These are phyloP conservation scores for Pythium brachiatum DNA, from an alignment of 352 stramenopile genomes.

Conservation along the genomic window DNA sequence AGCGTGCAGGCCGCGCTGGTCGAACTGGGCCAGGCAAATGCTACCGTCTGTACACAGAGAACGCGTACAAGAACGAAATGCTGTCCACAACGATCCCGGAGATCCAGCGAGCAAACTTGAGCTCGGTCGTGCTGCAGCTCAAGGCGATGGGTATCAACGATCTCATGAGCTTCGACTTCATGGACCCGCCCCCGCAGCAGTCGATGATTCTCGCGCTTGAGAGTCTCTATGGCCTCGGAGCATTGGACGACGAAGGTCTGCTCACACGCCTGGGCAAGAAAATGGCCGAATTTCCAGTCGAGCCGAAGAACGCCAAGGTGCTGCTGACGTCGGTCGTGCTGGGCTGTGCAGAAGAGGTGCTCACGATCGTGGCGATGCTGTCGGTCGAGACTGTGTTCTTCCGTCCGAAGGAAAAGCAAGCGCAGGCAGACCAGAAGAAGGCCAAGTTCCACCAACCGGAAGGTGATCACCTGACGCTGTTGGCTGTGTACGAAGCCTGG, in stretches of 20 bases:
- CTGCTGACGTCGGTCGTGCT: slow-evolving; percentile 97
- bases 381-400: slow-evolving; percentile 99
- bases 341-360: slow-evolving; percentile 97
- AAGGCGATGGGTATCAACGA: slow-evolving; percentile 99
- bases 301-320: slow-evolving; percentile 99
- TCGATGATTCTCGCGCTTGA: slow-evolving; percentile 97
- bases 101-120: slow-evolving; percentile 99
- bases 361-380: slow-evolving; percentile 99
- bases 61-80: slow-evolving; percentile 98
- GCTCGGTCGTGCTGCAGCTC: slow-evolving; percentile 97
- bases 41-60: slow-evolving; percentile 99
- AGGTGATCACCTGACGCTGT: slow-evolving; percentile 97
- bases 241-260: slow-evolving; percentile 96
- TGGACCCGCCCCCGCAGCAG: slow-evolving; percentile 97
- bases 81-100: slow-evolving; percentile 97
- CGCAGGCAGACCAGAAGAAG: slow-evolving; percentile 99
- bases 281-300: slow-evolving; percentile 99
- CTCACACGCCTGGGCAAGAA: slow-evolving; percentile 94
- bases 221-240: slow-evolving; percentile 96
- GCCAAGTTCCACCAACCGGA: slow-evolving; percentile 99
- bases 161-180: slow-evolving; percentile 99
- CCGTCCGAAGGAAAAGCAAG: slow-evolving; percentile 98
- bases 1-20: slow-evolving; percentile 96
- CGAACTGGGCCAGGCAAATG: slow-evolving; percentile 99
- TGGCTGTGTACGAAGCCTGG: slow-evolving; percentile 98